These are phyloP conservation scores for Euphorbia peplus DNA, from an alignment of 345 rosid species.

Conservation along the genomic window DNA sequence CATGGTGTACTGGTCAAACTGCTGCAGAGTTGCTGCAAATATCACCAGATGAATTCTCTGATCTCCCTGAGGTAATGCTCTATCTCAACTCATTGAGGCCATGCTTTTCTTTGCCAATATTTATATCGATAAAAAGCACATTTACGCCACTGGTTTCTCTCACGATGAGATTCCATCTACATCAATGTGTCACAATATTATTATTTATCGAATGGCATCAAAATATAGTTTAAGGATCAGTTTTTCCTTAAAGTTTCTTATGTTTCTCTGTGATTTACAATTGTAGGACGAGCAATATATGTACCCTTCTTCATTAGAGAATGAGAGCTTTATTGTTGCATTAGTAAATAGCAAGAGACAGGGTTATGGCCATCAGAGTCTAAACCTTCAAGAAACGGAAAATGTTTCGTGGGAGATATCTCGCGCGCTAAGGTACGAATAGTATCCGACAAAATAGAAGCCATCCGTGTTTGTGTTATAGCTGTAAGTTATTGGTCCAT, in stretches of 20 bases:
- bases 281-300: slow-evolving; percentile 82
- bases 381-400: slow-evolving; percentile 19
- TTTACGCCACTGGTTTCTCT: no score
- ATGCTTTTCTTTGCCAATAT: background rate
- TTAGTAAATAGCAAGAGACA: slow-evolving; percentile 50
- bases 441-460: background rate
- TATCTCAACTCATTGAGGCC: background rate
- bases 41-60: slow-evolving; percentile 76
- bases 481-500: no score
- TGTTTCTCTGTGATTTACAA: background rate
- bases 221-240: no score
- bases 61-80: slow-evolving; percentile 70
- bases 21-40: slow-evolving; percentile 87
- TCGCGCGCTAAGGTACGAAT: slow-evolving; percentile 51
- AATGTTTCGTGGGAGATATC: slow-evolving; percentile 78
- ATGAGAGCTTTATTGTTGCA: slow-evolving; percentile 69
- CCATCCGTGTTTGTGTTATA: no score
- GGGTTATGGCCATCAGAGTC: slow-evolving; percentile 19
- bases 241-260: background rate
- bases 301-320: slow-evolving; percentile 75
- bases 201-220: no score
- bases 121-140: background rate
- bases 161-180: no score
- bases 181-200: no score
- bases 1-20: slow-evolving; percentile 82